Evolutionary conservation across 1,139 yeast species (phyloP), one percentile per base, ranked within the genome.

Genomic region (Blastobotrys serpentis): DNA sequence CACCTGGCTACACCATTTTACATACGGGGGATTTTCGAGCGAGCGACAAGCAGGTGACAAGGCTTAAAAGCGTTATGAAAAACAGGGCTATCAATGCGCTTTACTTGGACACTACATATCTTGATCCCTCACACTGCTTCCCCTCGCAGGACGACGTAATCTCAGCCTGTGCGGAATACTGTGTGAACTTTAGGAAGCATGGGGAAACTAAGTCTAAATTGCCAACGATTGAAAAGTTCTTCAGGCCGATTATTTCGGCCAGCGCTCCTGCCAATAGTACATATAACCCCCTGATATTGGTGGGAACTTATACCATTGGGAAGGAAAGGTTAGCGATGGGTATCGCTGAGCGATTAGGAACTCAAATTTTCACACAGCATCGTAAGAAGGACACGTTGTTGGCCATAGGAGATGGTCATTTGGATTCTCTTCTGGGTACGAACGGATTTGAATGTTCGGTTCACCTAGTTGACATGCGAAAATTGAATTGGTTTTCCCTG

Each of bases 21-120:
- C 98, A 92, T 64, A 89, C 97, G 49, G 98, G 98, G 3, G 98
- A 92, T 65, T 92, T 90, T 59, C 70, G 98, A 49, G 90, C 89
- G 10, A 76, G 77, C 53, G 46, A n/a, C 73, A 77, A 70, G 11
- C 46, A 50, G 14, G 42, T 47, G 26, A 39, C 43, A 14, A 46
- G 57, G 37, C 42, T 54, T 60, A 79, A 44, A 50, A 53, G 56
- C 38, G 48, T 47, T 23, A 14, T 37, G 5, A 46, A 19, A 11
- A 10, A 40, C n/a, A 5, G 38, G 18, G 29, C 34, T 3, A 55
- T 54, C 18, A 61, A 32, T 69, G 71, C 52, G 67, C 75, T 10
- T 40, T 66, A 22, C 57, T 46, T 51, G 29, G 98, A 92, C 63
- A 92, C 97, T 0, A 92, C 98, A 0, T 92, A 92, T 65, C 69